Conservation (phyloP, 495 filamentous ascomycete genomes). For the Talaromyces liani region DNA sequence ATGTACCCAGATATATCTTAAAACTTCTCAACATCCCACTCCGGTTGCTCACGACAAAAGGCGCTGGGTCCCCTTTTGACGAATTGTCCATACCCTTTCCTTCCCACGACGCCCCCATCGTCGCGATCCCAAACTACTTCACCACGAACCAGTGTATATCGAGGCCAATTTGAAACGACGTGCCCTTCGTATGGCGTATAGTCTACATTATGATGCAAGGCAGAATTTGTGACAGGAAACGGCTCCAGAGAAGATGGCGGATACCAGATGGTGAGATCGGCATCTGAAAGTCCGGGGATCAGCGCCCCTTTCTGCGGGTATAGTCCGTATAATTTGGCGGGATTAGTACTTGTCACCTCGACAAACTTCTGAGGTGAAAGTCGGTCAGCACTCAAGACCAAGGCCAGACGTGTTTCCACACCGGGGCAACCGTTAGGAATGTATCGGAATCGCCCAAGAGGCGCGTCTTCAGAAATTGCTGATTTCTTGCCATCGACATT, state of each 20-base stretch:
- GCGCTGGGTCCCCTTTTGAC: constrained; percentile 13
- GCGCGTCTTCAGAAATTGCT: constrained; percentile 31
- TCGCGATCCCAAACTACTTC: constrained; percentile 26
- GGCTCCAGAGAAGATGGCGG: constrained; percentile 24
- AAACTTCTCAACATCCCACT: background rate
- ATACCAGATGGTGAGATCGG: constrained; percentile 49
- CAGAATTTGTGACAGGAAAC: constrained; percentile 15
- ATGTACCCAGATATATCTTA: background rate
- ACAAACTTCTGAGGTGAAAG: constrained; percentile 49
- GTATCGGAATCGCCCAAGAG: constrained; percentile 41
- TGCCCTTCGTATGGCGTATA: constrained; percentile 30
- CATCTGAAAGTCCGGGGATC: constrained; percentile 45
- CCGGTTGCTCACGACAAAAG: background rate
- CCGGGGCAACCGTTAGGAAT: constrained; percentile 56
- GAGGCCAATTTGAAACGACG: constrained; percentile 25
- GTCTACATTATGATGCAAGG: constrained; percentile 24
- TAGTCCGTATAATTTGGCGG: constrained; percentile 55
- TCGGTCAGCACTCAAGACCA: constrained; percentile 25
- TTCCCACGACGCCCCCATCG: constrained; percentile 16
- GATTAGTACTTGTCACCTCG: constrained; percentile 47
- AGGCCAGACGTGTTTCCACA: constrained; percentile 49
- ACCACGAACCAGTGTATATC: constrained; percentile 23
- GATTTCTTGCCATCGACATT: constrained; percentile 42
- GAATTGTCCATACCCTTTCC: constrained; percentile 19
- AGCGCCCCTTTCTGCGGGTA: constrained; percentile 48